phyloP scores from a whole-genome alignment of 1,284 basidiomycete species.

The Ganoderma meredithae region DNA sequence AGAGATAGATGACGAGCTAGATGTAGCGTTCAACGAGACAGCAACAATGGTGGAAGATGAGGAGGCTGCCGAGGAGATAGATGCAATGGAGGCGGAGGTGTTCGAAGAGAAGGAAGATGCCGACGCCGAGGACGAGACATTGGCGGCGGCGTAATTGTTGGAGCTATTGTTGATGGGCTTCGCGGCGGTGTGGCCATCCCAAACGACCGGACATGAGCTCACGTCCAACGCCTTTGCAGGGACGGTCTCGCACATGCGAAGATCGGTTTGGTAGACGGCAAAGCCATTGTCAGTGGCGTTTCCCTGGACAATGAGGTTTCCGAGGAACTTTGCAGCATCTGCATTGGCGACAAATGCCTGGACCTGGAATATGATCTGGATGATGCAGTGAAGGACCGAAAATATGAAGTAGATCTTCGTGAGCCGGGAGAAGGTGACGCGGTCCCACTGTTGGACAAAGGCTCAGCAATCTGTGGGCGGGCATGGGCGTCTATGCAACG shows the following conservation, averaged over 20 bases:
- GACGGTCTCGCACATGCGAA: conserved; percentile 66
- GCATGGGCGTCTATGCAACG: background rate
- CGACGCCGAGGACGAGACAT: conserved; percentile 20
- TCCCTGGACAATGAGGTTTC: conserved; percentile 56
- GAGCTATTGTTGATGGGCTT: conserved; percentile 13
- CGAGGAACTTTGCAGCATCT: conserved; percentile 60
- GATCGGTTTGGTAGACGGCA: conserved; percentile 55
- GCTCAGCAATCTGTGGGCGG: conserved; percentile 13
- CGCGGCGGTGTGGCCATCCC: conserved; percentile 47
- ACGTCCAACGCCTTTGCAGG: conserved; percentile 54
- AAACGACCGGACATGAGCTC: conserved; percentile 61
- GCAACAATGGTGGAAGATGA: conserved; percentile 9
- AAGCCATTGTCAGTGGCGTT: conserved; percentile 59
- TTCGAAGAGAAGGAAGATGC: conserved; percentile 15
- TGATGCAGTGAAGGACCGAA: conserved; percentile 68
- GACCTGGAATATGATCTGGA: conserved; percentile 75
- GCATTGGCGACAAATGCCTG: conserved; percentile 72
- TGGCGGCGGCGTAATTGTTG: conserved; percentile 17
- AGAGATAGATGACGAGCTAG: conserved; percentile 15
- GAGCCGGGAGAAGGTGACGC: conserved; percentile 71
- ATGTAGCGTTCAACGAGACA: conserved; percentile 17
- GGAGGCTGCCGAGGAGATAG: conserved; percentile 4
- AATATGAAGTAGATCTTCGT: conserved; percentile 73
- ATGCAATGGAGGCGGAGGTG: conserved; percentile 4
- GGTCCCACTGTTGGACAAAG: conserved; percentile 63